Evolutionary conservation across 352 stramenopile species (phyloP), one percentile per base, ranked within the genome.

Genomic region (Pythium aphanidermatum): DNA sequence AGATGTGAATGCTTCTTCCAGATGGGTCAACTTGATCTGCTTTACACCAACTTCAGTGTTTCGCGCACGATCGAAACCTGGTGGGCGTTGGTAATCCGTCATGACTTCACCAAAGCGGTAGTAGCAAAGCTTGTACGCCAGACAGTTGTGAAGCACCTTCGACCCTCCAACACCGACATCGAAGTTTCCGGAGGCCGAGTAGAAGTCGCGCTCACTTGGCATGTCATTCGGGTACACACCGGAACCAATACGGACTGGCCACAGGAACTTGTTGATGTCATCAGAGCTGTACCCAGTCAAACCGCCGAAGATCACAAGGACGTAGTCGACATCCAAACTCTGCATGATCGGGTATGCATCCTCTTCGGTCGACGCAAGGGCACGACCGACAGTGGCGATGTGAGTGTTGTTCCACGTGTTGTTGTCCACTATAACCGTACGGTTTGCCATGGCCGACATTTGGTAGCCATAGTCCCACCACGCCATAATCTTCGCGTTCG

Each of bases 381-480:
- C 83, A 13, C 89, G 78, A 2, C 90, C 92, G 12, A 97, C 82
- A 0, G 89, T 97, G 26, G 92, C 92, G 58, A 98, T 98, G 59
- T 98, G 91, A 26, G 88, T 96, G 58, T 97, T 96, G 61, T 98
- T 98, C 91, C 91, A 98, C 34, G 92, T 98, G 54, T 98, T 98
- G 67, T 96, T 96, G 68, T 98, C 92, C 2, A 96, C 92, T 34
- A 89, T 59, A 21, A 89, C 72, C 1, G 76, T 91, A 29, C 79
- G 79, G 51, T 91, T 91, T 16, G 80, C 74, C 16, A 90, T 60
- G 5, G 68, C 74, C 16, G 80, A 80, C 37, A 92, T 72, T 44
- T 92, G 80, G 54, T 92, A 92, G 14, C 80, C 80, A 33, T 92
- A 92, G 53, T 92, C 76, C 80, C 80, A 92, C 80, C 80, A 92